A percentile compares a stretch with the other conserved stretches of the same genome.
Conservation (phyloP, 768 basidiomycete genomes). For the Kwoniella mangroviensis region DNA sequence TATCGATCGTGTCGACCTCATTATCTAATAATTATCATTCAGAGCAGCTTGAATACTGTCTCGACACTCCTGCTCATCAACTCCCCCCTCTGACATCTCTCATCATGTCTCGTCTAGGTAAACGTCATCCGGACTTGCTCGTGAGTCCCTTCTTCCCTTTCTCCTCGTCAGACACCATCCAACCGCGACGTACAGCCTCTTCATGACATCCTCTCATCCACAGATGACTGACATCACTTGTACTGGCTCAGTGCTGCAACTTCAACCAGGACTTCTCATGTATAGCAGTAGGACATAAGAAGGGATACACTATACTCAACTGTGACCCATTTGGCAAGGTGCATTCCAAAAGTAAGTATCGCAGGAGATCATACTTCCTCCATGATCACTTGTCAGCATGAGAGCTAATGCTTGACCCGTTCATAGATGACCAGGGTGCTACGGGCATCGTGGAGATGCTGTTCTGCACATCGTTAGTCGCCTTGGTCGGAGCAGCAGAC, state of each 20-base stretch:
- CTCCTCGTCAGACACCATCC: not conserved
- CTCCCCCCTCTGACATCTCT: no score
- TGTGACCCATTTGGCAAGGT: slow-evolving; percentile 97
- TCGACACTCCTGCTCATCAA: not conserved
- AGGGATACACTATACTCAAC: slow-evolving; percentile 96
- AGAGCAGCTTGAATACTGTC: no score
- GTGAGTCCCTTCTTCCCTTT: slow-evolving; percentile 34
- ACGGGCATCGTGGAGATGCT: slow-evolving; percentile 98
- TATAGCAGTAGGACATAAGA: slow-evolving; percentile 90
- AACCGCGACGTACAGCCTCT: not conserved
- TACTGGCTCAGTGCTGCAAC: slow-evolving; percentile 61
- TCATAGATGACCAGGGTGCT: slow-evolving; percentile 75
- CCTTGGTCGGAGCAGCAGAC: slow-evolving; percentile 92
- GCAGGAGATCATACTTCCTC: not conserved
- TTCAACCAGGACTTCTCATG: slow-evolving; percentile 99
- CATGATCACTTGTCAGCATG: not conserved
- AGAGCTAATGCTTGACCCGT: not conserved
- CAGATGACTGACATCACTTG: not conserved
- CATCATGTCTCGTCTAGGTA: slow-evolving; percentile 46
- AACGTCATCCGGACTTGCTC: slow-evolving; percentile 57
- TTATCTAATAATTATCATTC: not conserved
- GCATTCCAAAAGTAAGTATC: slow-evolving; percentile 83
- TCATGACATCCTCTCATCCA: no score
- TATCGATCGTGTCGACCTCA: not conserved
- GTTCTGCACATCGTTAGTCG: slow-evolving; percentile 97